phyloP scores from a whole-genome alignment of 352 stramenopile genomes.

The Globisporangium sylvaticum region DNA sequence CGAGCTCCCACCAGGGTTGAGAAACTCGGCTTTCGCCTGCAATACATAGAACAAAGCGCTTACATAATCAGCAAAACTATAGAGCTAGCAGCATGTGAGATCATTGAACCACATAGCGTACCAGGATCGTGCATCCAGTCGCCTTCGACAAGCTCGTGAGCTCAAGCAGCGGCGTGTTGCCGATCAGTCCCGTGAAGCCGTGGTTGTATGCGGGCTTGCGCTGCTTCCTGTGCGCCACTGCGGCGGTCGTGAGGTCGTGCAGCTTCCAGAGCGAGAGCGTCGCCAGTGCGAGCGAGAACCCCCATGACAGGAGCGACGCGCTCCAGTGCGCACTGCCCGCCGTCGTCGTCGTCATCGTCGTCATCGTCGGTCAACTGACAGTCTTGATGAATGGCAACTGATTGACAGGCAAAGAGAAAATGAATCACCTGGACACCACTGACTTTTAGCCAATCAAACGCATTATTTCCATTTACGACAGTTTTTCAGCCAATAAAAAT shows the following conservation, averaged over 20 bases:
- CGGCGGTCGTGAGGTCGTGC: slow-evolving; percentile 35
- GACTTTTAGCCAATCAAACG: slow-evolving; percentile 42
- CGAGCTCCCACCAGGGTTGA: slow-evolving; percentile 96
- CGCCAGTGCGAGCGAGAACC: slow-evolving; percentile 47
- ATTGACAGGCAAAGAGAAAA: slow-evolving; percentile 7
- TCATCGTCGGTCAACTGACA: neutral
- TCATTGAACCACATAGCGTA: slow-evolving; percentile 14
- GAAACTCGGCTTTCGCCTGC: slow-evolving; percentile 93
- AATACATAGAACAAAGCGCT: neutral
- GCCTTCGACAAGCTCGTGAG: slow-evolving; percentile 88
- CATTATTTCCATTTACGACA: neutral
- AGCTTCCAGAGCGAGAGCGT: slow-evolving; percentile 74
- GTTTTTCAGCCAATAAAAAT: slow-evolving; percentile 20
- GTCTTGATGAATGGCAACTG: neutral
- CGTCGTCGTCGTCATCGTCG: slow-evolving; percentile 16
- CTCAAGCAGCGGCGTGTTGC: slow-evolving; percentile 91
- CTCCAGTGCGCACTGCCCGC: slow-evolving; percentile 23
- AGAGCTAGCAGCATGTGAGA: neutral
- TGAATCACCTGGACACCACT: slow-evolving; percentile 7
- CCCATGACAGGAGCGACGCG: slow-evolving; percentile 52
- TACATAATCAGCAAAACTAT: neutral
- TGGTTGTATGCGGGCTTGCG: slow-evolving; percentile 24
- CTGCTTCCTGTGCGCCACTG: slow-evolving; percentile 15
- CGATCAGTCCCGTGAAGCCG: slow-evolving; percentile 88
- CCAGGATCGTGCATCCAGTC: slow-evolving; percentile 88